Percentiles rank a stretch among this genome's conserved stretches.
Conservation (phyloP, 73 alveolate genomes). For the Paramecium sexaurelia region DNA sequence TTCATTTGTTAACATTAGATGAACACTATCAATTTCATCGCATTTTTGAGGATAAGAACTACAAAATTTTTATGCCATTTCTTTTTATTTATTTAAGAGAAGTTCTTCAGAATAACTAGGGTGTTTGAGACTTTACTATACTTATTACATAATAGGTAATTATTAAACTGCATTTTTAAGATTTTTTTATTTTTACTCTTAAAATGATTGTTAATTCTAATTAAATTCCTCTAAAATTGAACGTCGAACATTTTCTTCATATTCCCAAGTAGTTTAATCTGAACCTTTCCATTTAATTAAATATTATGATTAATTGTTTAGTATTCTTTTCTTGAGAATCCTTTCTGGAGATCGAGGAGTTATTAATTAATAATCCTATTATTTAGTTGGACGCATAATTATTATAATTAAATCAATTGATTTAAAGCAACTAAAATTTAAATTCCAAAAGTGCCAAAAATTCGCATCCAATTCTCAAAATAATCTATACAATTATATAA, state of each 20-base stretch:
- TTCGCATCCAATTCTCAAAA: slow-evolving; percentile 28
- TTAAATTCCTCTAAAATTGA: background rate
- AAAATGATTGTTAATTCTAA: background rate
- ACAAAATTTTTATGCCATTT: background rate
- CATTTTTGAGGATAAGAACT: background rate
- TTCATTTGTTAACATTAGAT: background rate
- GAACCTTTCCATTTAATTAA: background rate
- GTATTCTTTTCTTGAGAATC: background rate
- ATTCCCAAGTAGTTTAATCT: background rate
- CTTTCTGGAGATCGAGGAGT: slow-evolving; percentile 38
- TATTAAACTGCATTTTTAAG: background rate
- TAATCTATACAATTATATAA: background rate
- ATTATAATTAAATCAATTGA: background rate
- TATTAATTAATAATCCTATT: background rate
- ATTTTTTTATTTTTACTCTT: background rate
- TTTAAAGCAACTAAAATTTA: background rate
- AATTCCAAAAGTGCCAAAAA: background rate
- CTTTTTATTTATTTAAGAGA: background rate
- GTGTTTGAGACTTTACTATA: background rate
- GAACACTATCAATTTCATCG: slow-evolving; percentile 25
- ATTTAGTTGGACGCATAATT: background rate
- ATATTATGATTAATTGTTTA: background rate
- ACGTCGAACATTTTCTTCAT: background rate
- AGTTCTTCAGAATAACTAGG: slow-evolving; percentile 16
- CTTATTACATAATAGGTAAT: background rate